Conservation (phyloP, 495 filamentous ascomycete genomes). For the Melanomma pulvis-pyrius region DNA sequence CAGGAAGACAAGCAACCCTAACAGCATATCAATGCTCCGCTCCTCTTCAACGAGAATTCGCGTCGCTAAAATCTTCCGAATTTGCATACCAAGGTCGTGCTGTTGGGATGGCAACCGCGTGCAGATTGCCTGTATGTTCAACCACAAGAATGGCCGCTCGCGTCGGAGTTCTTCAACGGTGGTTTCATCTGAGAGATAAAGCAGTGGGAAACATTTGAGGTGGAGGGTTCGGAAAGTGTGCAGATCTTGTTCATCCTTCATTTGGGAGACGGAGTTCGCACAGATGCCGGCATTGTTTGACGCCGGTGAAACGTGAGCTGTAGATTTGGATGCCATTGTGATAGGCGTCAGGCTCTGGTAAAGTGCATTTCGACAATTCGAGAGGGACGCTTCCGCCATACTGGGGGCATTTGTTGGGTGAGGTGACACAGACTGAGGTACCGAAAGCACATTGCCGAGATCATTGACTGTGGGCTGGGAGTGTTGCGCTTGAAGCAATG, state of each 20-base stretch:
- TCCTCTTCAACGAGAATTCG: conserved; percentile 11
- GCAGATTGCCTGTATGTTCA: background rate
- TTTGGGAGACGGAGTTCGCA: background rate
- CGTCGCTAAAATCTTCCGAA: background rate
- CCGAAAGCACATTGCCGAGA: background rate
- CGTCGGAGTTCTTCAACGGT: background rate
- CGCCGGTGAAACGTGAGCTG: background rate
- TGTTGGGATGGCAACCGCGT: background rate
- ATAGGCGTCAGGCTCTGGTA: background rate
- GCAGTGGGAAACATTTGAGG: conserved; percentile 12
- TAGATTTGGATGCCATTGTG: conserved; percentile 5
- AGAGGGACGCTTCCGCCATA: background rate
- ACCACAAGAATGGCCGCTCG: conserved; percentile 6
- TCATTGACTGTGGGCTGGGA: background rate
- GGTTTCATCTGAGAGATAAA: conserved; percentile 1
- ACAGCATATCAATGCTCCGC: conserved; percentile 13
- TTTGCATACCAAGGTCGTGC: background rate
- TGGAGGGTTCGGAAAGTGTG: conserved; percentile 6
- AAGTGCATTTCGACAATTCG: background rate
- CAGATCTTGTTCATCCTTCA: background rate
- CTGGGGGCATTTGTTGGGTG: too few relatives aligned
- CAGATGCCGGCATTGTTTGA: background rate
- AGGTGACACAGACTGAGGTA: too few relatives aligned
- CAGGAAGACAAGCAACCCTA: background rate
- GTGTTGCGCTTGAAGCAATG: conserved; percentile 11